Conservation (phyloP, 1,139 yeast species). For the Candida neerlandica region DNA sequence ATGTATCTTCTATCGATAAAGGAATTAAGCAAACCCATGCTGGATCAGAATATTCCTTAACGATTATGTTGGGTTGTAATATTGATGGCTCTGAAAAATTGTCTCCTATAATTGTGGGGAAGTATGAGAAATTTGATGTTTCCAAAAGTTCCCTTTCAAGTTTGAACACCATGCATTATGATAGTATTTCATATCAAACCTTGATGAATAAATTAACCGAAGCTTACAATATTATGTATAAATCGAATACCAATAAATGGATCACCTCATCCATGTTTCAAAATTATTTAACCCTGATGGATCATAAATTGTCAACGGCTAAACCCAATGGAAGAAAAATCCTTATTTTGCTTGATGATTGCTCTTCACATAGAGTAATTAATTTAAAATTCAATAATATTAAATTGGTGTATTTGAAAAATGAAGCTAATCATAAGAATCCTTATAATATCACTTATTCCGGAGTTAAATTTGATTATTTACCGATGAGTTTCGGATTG, state of each 20-base stretch:
- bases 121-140: conserved; percentile 56
- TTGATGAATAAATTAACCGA: conserved; percentile 52
- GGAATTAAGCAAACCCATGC: conserved; percentile 48
- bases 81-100: conserved; percentile 64
- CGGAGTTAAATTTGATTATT: conserved; percentile 48
- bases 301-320: conserved; percentile 50
- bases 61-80: conserved; percentile 65
- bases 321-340: conserved; percentile 47
- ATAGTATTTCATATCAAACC: conserved; percentile 23
- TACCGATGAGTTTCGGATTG: conserved; percentile 69
- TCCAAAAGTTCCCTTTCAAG: conserved; percentile 32
- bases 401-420: conserved; percentile 45
- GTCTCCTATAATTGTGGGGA: conserved; percentile 63
- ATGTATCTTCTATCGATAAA: conserved; percentile 48
- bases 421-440: conserved; percentile 43
- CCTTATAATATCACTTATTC: conserved; percentile 38
- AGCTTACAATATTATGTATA: conserved; percentile 55
- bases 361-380: conserved; percentile 63
- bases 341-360: conserved; percentile 59
- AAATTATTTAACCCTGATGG: conserved; percentile 60
- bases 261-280: conserved; percentile 66
- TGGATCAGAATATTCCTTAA: conserved; percentile 55
- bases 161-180: conserved; percentile 31
- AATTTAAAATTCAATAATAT: conserved; percentile 59
- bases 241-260: conserved; percentile 66